Conservation (phyloP, 495 filamentous ascomycete genomes). For the Peziza echinospora region DNA sequence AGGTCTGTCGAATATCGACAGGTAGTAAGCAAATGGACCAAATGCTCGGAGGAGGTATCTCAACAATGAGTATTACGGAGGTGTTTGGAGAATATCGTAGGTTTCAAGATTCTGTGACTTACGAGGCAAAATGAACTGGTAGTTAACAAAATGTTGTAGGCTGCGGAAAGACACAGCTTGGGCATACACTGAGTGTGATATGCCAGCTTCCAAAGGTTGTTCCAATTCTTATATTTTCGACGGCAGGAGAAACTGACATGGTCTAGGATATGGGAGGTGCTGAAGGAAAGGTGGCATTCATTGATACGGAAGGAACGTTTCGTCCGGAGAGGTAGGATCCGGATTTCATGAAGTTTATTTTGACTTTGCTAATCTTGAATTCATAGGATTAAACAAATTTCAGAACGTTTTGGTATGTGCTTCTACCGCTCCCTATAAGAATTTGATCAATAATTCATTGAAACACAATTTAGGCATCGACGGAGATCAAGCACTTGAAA, state of each 20-base stretch:
- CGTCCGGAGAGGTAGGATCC: constrained; percentile 39
- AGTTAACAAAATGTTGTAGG: constrained; percentile 16
- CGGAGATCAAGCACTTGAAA: constrained; percentile 43
- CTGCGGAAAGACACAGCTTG: constrained; percentile 55
- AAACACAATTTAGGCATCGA: too few species aligned
- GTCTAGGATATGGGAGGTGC: constrained; percentile 41
- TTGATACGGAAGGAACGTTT: constrained; percentile 65
- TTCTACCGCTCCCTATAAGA: too few species aligned
- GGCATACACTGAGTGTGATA: constrained; percentile 47
- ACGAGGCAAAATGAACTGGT: neutral
- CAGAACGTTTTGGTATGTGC: constrained; percentile 45
- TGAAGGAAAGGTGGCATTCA: constrained; percentile 60
- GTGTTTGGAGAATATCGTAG: constrained; percentile 51
- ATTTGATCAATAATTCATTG: neutral
- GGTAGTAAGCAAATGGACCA: constrained; percentile 57
- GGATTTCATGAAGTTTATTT: neutral
- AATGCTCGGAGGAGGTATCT: constrained; percentile 54
- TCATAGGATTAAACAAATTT: constrained; percentile 35
- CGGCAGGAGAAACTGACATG: constrained; percentile 3
- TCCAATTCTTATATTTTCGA: constrained; percentile 4
- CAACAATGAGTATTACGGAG: constrained; percentile 64
- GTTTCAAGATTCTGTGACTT: neutral
- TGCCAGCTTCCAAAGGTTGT: constrained; percentile 28
- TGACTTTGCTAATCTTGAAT: neutral
- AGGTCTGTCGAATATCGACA: constrained; percentile 46